These are phyloP conservation scores for Vitis hybrid DNA, from an alignment of 177 flowering plant species.

Conservation along the genomic window DNA sequence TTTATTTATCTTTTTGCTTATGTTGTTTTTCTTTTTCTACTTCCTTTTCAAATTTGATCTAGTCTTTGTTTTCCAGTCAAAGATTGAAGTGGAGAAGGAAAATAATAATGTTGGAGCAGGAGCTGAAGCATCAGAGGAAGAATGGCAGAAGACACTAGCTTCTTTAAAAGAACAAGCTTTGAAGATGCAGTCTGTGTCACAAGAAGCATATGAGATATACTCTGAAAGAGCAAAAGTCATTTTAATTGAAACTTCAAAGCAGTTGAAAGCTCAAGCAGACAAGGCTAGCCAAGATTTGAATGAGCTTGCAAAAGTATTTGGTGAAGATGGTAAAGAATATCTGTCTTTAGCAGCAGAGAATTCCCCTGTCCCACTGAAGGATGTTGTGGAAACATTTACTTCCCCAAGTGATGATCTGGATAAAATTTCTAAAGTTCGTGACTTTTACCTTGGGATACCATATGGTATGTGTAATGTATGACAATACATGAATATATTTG, in stretches of 20 bases:
- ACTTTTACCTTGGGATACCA: slow-evolving; percentile 86
- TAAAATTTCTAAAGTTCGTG: slow-evolving; percentile 57
- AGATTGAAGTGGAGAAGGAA: slow-evolving; percentile 57
- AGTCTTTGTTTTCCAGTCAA: slow-evolving; percentile 30
- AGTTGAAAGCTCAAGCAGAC: slow-evolving; percentile 76
- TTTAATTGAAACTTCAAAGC: slow-evolving; percentile 62
- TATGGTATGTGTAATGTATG: slow-evolving; percentile 58
- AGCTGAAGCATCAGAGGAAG: slow-evolving; percentile 63
- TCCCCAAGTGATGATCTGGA: slow-evolving; percentile 52
- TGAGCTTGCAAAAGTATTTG: slow-evolving; percentile 52
- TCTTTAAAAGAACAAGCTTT: slow-evolving; percentile 70
- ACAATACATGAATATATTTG: neutral
- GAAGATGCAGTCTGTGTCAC: slow-evolving; percentile 76
- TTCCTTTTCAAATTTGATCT: neutral
- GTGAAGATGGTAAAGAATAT: slow-evolving; percentile 66
- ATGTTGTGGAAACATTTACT: slow-evolving; percentile 70
- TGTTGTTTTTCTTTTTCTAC: slow-evolving; percentile 1
- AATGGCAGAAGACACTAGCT: slow-evolving; percentile 58
- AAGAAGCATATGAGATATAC: slow-evolving; percentile 83
- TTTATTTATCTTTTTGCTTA: no score
- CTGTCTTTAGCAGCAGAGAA: slow-evolving; percentile 60
- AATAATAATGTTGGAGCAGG: slow-evolving; percentile 25
- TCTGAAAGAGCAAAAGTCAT: slow-evolving; percentile 58
- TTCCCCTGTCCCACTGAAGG: slow-evolving; percentile 80
- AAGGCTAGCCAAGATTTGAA: slow-evolving; percentile 67